A percentile compares a stretch with the other conserved stretches of the same genome.
Evolutionary conservation across 768 basidiomycete species (phyloP).

Genomic region (Pulveroboletus frians): DNA sequence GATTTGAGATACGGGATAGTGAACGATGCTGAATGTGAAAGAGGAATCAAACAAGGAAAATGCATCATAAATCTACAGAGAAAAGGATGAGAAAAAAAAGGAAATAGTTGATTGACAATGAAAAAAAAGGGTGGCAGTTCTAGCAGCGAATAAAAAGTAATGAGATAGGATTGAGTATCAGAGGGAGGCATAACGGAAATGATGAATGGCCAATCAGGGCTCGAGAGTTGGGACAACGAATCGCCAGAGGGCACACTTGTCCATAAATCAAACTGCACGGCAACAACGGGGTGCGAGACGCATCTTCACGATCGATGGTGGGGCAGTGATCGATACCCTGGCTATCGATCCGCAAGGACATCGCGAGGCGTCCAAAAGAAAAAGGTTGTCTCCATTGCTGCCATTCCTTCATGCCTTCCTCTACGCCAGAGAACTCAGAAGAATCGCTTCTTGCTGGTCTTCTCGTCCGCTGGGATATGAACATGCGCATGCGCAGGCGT

Average conservation of each 20-base stretch:
- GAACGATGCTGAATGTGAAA: conserved; percentile 8
- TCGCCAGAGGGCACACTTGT: not conserved
- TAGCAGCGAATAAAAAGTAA: not conserved
- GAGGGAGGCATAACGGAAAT: not conserved
- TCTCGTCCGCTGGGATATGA: conserved; percentile 71
- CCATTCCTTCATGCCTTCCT: not conserved
- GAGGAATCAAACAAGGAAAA: not conserved
- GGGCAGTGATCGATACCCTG: conserved; percentile 3
- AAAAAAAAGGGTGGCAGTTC: not conserved
- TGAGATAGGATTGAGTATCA: not conserved
- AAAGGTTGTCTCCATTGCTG: not conserved
- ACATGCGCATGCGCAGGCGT: conserved; percentile 61
- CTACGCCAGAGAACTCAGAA: conserved; percentile 39
- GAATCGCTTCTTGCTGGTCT: conserved; percentile 65
- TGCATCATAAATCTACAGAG: conserved; percentile 12
- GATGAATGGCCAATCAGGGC: not conserved
- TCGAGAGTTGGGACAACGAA: not conserved
- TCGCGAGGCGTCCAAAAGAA: conserved; percentile 6
- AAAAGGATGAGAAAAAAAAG: not conserved
- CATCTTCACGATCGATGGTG: not conserved
- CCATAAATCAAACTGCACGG: not conserved
- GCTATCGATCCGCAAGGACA: conserved; percentile 13
- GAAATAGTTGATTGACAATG: not conserved
- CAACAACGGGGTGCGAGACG: not conserved
- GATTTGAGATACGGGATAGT: conserved; percentile 5